Base-by-base conservation (phyloP, 768 basidiomycete species). In the Rhizopogon vesiculosus region DNA sequence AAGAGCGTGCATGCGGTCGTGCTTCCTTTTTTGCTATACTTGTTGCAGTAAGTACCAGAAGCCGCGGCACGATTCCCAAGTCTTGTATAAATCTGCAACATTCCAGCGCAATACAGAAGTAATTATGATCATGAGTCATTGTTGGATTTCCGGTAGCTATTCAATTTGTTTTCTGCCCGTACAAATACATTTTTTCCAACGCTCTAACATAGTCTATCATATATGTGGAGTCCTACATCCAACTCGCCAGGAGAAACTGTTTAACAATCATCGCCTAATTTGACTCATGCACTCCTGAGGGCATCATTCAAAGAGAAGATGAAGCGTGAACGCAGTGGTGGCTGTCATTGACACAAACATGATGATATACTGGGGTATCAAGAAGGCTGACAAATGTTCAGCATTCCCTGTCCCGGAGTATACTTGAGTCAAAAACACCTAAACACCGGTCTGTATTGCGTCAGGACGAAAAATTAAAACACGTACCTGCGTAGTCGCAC, bases 351-450 rank as follows among this genome's bases (percentile, higher is more conserved):
- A 69, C 18, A 75, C 6, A 10, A 74, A 66, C 72, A 75, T 74
- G 45, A 79, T 61, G 13, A 67, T 54, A 56, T 77, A 79, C 59
- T 77, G 86, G 12, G 84, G 85, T 38, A 87, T 81, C 45, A 88
- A 71, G 62, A 86, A 87, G 5, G 80, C 74, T 1, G 83, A 74
- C 4, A 87, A 68, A 60, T 86, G 78, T 46, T 85, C 83, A 5
- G 84, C 82, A 29, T 71, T 76, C 28, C 87, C 86, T 1, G 83
- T 85, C 2, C 81, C 84, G 45, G 83, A 86, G 62, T 85, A 81
- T 8, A 84, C 78, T 61, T 88, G 85, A 1, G 84, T 86, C 39
- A 87, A 68, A 54, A 78, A 79, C 0, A 87, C 84, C 78, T 86
- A 59, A 38, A 50, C 22, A 39, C 29, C 28, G 3, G 42, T 50